Percentiles rank a stretch among this genome's conserved stretches.
Evolutionary conservation across 73 alveolate genomes (phyloP).

Genomic region (Blepharisma japonicum): DNA sequence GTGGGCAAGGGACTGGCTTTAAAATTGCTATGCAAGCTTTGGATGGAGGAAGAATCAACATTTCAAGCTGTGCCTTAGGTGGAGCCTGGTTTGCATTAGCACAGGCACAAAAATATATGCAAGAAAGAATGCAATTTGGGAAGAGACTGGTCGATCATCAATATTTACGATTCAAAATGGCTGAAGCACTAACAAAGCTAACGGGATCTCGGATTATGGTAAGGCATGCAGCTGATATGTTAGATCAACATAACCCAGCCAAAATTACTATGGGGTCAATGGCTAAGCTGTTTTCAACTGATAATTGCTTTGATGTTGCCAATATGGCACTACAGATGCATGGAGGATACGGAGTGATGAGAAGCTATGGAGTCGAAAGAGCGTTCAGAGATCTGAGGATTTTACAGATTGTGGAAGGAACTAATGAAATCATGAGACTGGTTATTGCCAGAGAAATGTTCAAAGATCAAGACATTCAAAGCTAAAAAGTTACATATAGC

Average conservation of each 20-base stretch:
- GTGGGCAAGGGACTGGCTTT: conserved; percentile 75
- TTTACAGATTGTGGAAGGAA: conserved; percentile 79
- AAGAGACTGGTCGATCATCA: conserved; percentile 56
- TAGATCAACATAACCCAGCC: conserved; percentile 58
- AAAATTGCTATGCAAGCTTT: conserved; percentile 85
- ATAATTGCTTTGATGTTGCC: conserved; percentile 70
- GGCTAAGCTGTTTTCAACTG: conserved; percentile 88
- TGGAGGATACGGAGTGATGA: conserved; percentile 87
- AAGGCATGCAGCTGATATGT: conserved; percentile 76
- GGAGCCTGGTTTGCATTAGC: conserved; percentile 77
- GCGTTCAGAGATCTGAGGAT: conserved; percentile 82
- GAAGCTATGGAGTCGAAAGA: conserved; percentile 76
- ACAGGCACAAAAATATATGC: conserved; percentile 58
- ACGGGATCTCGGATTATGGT: conserved; percentile 79
- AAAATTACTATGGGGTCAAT: conserved; percentile 70
- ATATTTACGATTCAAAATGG: conserved; percentile 65
- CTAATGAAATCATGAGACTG: conserved; percentile 82
- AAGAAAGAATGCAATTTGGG: conserved; percentile 73
- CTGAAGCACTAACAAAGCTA: conserved; percentile 70
- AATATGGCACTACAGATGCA: conserved; percentile 76
- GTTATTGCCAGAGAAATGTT: conserved; percentile 67
- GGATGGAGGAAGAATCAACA: conserved; percentile 89
- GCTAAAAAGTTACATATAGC: no score
- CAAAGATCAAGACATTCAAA: no score
- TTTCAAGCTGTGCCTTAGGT: conserved; percentile 76